phyloP scores from a whole-genome alignment of 2,329 filamentous ascomycete species.

The Bipolaris victoriae region DNA sequence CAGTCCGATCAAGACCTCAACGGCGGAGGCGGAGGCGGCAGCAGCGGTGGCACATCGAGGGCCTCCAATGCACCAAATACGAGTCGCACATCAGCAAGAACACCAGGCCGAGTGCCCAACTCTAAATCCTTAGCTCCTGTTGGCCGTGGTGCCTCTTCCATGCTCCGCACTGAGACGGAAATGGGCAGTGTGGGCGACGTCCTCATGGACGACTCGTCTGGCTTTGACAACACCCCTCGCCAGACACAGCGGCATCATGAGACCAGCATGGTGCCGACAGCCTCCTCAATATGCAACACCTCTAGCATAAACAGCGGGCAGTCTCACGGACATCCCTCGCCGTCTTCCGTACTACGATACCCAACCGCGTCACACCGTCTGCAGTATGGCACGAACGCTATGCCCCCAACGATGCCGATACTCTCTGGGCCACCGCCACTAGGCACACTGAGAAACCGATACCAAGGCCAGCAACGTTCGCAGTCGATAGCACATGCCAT shows the following conservation, averaged over 20 bases:
- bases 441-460: constrained; percentile 25
- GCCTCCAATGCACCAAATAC: constrained; percentile 54
- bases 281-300: constrained; percentile 51
- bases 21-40: constrained; percentile 48
- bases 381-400: constrained; percentile 48
- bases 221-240: constrained; percentile 48
- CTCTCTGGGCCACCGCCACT: constrained; percentile 39
- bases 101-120: constrained; percentile 31
- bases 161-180: constrained; percentile 59
- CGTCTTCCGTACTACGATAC: constrained; percentile 48
- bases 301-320: constrained; percentile 49
- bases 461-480: constrained; percentile 51
- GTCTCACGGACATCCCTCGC: constrained; percentile 47
- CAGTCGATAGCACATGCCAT: constrained; percentile 47
- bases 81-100: constrained; percentile 43
- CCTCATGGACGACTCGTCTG: constrained; percentile 45
- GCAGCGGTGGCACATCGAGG: constrained; percentile 55
- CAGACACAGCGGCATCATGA: constrained; percentile 40
- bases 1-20: constrained; percentile 53
- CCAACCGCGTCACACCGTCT: constrained; percentile 52
- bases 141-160: constrained; percentile 53
- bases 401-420: constrained; percentile 45
- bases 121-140: constrained; percentile 42
- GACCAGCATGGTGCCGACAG: constrained; percentile 48
- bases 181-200: constrained; percentile 53